phyloP scores from a whole-genome alignment of 192 early-diverging fungal species.

The Coemansia sp. region DNA sequence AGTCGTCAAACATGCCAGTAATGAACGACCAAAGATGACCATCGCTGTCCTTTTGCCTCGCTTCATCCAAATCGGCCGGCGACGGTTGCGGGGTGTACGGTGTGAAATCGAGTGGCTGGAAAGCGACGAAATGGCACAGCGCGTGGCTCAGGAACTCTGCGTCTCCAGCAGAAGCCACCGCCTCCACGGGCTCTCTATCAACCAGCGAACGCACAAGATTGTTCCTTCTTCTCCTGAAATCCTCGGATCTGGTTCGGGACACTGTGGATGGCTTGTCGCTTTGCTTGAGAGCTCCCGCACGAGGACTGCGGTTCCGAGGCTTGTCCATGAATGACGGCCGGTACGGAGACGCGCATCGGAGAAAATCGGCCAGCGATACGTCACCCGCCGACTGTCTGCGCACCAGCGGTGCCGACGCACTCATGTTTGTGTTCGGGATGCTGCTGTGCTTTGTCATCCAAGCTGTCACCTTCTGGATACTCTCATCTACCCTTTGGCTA shows the following conservation, averaged over 20 bases:
- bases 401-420: not conserved
- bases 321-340: conserved; percentile 41
- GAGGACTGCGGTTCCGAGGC: not conserved
- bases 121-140: conserved; percentile 37
- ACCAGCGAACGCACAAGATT: not conserved
- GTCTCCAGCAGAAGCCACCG: not conserved
- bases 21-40: conserved; percentile 28
- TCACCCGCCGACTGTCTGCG: conserved; percentile 20
- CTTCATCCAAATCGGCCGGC: not conserved
- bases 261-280: not conserved
- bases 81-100: not conserved
- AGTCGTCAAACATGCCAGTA: conserved; percentile 24
- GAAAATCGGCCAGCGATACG: conserved; percentile 36
- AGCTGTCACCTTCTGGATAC: not conserved
- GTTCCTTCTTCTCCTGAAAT: not conserved
- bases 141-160: conserved; percentile 46
- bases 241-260: not conserved
- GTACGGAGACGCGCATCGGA: conserved; percentile 20
- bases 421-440: not conserved
- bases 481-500: not conserved
- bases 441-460: not conserved
- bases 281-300: not conserved
- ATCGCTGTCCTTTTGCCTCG: not conserved
- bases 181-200: not conserved
- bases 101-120: conserved; percentile 46